Conservation (phyloP, 2,329 filamentous ascomycete species). For the Sporothrix pseudoabietina region DNA sequence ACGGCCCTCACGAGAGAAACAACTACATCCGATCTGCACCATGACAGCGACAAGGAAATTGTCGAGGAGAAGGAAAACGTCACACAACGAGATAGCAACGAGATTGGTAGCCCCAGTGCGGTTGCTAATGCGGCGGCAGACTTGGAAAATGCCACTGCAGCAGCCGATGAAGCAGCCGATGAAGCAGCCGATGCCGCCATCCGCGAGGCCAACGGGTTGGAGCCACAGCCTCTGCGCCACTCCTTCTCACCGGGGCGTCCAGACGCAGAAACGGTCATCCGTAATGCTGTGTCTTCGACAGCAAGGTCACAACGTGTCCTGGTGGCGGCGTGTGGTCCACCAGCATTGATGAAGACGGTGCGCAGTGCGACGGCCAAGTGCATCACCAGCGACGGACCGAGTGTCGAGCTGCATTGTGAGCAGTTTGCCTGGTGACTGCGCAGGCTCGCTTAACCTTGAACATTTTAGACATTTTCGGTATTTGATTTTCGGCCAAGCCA, state of each 20-base stretch:
- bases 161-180: slow-evolving; percentile 24
- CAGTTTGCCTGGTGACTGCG: slow-evolving; percentile 49
- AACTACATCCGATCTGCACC: not conserved
- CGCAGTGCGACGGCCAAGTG: slow-evolving; percentile 49
- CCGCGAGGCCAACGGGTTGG: slow-evolving; percentile 25
- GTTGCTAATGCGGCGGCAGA: slow-evolving; percentile 25
- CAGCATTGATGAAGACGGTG: slow-evolving; percentile 49
- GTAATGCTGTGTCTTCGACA: slow-evolving; percentile 43
- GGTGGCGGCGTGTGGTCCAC: slow-evolving; percentile 54
- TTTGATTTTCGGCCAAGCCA: not conserved
- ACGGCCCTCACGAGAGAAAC: not conserved
- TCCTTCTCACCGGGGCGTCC: slow-evolving; percentile 46
- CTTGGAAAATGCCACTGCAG: slow-evolving; percentile 35
- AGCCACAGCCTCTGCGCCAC: slow-evolving; percentile 35
- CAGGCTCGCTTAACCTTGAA: no score
- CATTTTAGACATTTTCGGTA: not conserved
- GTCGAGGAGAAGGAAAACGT: slow-evolving; percentile 15
- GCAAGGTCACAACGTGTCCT: slow-evolving; percentile 45
- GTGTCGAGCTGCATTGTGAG: slow-evolving; percentile 55
- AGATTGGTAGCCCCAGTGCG: not conserved
- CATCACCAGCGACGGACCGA: slow-evolving; percentile 50
- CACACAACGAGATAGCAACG: not conserved
- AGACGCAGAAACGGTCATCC: slow-evolving; percentile 46
- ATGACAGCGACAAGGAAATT: slow-evolving; percentile 20
- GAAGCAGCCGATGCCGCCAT: slow-evolving; percentile 18